Evolutionary conservation across 495 filamentous ascomycete species (phyloP).

Genomic region (Ramalina peruviana): DNA sequence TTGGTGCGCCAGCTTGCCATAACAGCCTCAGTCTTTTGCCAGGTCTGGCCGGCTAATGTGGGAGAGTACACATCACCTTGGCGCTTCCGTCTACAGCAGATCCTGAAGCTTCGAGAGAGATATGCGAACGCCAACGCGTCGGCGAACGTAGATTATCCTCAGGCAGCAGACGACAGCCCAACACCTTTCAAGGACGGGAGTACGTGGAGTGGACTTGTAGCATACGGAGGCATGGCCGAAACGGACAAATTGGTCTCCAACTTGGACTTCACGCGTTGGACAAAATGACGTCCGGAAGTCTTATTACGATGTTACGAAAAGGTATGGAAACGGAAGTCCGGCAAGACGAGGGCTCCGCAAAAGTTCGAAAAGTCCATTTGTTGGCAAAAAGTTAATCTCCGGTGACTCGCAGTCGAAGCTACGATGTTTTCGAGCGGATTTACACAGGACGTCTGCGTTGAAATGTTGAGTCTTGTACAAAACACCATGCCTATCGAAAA

Average conservation of each 20-base stretch:
- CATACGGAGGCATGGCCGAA: conserved; percentile 34
- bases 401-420: too few species aligned
- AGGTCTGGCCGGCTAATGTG: conserved; percentile 69
- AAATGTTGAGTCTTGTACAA: too few species aligned
- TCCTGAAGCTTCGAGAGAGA: conserved; percentile 63
- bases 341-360: not conserved
- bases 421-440: too few species aligned
- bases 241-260: conserved; percentile 38
- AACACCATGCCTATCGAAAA: too few species aligned
- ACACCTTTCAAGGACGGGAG: conserved; percentile 13
- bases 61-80: conserved; percentile 82
- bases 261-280: conserved; percentile 50
- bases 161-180: conserved; percentile 2
- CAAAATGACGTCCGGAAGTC: conserved; percentile 1
- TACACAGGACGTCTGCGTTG: too few species aligned
- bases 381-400: too few species aligned
- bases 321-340: too few species aligned
- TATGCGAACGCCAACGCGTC: conserved; percentile 16
- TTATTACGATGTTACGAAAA: not conserved
- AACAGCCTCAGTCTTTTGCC: conserved; percentile 83
- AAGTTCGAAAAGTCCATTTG: too few species aligned
- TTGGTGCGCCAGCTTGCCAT: conserved; percentile 85
- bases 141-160: conserved; percentile 14
- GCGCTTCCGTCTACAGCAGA: conserved; percentile 73
- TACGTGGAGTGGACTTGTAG: conserved; percentile 21